Percentiles rank a stretch among this genome's conserved stretches.
Conservation (phyloP, 2,329 filamentous ascomycete genomes). For the Lachnellula suecica region DNA sequence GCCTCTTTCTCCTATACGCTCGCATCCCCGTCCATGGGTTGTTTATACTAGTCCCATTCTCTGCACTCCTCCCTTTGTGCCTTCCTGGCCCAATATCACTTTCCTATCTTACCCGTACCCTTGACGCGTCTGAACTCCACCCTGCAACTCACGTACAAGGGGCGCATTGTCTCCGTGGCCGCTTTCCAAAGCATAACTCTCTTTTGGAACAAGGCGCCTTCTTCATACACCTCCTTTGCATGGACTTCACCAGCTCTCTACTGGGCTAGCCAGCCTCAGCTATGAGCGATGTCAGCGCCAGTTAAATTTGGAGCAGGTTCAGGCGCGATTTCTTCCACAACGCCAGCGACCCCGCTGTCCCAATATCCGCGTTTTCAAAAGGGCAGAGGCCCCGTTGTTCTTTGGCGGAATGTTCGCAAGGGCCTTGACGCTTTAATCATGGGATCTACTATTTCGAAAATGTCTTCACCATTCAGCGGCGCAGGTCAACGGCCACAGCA, state of each 20-base stretch:
- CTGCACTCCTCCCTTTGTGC: too few relatives aligned
- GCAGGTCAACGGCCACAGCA: background rate
- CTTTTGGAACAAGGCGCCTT: background rate
- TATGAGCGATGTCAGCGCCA: slow-evolving; percentile 9
- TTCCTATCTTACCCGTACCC: background rate
- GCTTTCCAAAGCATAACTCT: background rate
- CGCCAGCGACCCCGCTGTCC: background rate
- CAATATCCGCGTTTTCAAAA: background rate
- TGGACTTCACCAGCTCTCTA: background rate
- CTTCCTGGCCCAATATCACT: too few relatives aligned
- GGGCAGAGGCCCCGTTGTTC: slow-evolving; percentile 5
- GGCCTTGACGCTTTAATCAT: slow-evolving; percentile 17
- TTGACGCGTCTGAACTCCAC: too few relatives aligned
- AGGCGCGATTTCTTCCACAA: background rate
- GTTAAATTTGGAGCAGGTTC: background rate
- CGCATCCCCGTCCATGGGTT: too few relatives aligned
- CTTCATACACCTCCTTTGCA: background rate
- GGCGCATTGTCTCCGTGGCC: too few relatives aligned
- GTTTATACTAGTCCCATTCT: too few relatives aligned
- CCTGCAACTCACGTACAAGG: too few relatives aligned
- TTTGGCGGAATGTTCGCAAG: slow-evolving; percentile 25
- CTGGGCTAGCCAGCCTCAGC: background rate
- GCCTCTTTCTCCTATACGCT: too few relatives aligned
- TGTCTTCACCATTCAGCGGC: slow-evolving; percentile 6
- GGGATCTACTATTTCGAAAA: slow-evolving; percentile 19